A percentile compares a stretch with the other conserved stretches of the same genome.
phyloP scores from a whole-genome alignment of 2,329 filamentous ascomycete genomes.

The Westerdykella ornata region DNA sequence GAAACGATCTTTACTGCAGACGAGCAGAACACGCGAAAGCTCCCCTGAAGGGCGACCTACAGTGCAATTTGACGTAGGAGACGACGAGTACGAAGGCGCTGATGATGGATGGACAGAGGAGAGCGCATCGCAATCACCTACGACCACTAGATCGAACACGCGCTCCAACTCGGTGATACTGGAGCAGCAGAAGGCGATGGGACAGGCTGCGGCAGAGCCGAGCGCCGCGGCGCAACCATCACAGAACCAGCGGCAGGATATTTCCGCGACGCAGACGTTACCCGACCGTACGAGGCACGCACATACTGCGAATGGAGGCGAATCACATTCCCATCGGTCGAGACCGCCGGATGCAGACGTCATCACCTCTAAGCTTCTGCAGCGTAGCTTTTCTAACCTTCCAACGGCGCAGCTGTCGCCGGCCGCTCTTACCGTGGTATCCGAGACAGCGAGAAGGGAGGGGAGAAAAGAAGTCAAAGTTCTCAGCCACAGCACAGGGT shows the following conservation, averaged over 20 bases:
- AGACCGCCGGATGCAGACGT: slow-evolving; percentile 53
- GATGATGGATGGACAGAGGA: slow-evolving; percentile 40
- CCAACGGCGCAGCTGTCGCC: slow-evolving; percentile 60
- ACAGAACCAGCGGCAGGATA: slow-evolving; percentile 8
- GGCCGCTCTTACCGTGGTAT: slow-evolving; percentile 49
- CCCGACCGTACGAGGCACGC: slow-evolving; percentile 23
- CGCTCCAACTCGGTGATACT: slow-evolving; percentile 37
- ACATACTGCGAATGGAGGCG: slow-evolving; percentile 25
- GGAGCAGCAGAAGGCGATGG: slow-evolving; percentile 26
- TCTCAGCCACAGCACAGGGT: slow-evolving; percentile 34
- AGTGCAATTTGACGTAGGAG: slow-evolving; percentile 39
- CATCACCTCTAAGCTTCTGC: slow-evolving; percentile 60
- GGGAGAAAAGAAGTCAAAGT: slow-evolving; percentile 5
- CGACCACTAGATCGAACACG: slow-evolving; percentile 37
- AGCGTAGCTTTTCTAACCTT: slow-evolving; percentile 56
- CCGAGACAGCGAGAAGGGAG: slow-evolving; percentile 14
- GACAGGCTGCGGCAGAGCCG: slow-evolving; percentile 8
- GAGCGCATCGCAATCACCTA: slow-evolving; percentile 39
- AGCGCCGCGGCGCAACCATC: not conserved
- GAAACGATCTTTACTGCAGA: slow-evolving; percentile 26
- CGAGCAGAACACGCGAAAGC: slow-evolving; percentile 25
- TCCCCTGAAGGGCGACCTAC: slow-evolving; percentile 34
- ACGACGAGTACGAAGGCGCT: slow-evolving; percentile 23
- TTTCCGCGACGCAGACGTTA: slow-evolving; percentile 13
- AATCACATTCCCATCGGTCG: slow-evolving; percentile 27